Evolutionary conservation across 129 eudicot genomes (phyloP).

Genomic region (Saposhnikovia divaricata): DNA sequence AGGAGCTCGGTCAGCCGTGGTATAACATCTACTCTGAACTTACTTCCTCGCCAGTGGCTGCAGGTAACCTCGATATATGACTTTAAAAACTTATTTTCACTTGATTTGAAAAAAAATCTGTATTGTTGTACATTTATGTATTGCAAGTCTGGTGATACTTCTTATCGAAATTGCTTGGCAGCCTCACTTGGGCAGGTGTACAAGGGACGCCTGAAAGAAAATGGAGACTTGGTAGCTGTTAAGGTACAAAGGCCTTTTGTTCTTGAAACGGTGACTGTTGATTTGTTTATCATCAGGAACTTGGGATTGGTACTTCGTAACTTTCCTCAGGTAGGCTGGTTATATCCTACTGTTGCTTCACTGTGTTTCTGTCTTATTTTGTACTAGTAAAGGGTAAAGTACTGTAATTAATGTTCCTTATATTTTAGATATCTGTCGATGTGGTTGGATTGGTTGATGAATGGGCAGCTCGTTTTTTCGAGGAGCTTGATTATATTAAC

Average conservation of each 20-base stretch:
- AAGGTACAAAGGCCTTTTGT: slow-evolving; percentile 99
- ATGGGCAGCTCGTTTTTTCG: slow-evolving; percentile 99
- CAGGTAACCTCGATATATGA: slow-evolving; percentile 54
- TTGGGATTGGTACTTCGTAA: slow-evolving; percentile 86
- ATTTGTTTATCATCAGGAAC: slow-evolving; percentile 78
- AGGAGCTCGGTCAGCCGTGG: slow-evolving; percentile 97
- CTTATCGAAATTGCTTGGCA: slow-evolving; percentile 27
- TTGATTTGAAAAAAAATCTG: not conserved
- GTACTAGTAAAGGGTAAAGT: slow-evolving; percentile 2
- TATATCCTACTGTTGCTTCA: not conserved
- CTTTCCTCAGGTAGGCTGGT: slow-evolving; percentile 75
- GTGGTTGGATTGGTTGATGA: slow-evolving; percentile 99
- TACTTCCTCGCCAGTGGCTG: slow-evolving; percentile 97
- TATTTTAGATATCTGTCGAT: slow-evolving; percentile 69
- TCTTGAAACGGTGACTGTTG: slow-evolving; percentile 94
- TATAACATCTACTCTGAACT: slow-evolving; percentile 83
- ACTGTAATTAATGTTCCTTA: slow-evolving; percentile 14
- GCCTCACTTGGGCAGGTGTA: slow-evolving; percentile 99
- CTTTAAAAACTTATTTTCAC: not conserved
- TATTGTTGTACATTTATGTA: not conserved
- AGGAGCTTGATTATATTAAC: slow-evolving; percentile 96
- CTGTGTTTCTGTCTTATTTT: slow-evolving; percentile 3
- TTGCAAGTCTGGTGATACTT: not conserved
- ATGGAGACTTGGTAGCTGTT: slow-evolving; percentile 98
- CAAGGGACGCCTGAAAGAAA: slow-evolving; percentile 94